Evolutionary conservation across 176 grass and related monocot species (phyloP).

Genomic region (Dactylis glomerata): DNA sequence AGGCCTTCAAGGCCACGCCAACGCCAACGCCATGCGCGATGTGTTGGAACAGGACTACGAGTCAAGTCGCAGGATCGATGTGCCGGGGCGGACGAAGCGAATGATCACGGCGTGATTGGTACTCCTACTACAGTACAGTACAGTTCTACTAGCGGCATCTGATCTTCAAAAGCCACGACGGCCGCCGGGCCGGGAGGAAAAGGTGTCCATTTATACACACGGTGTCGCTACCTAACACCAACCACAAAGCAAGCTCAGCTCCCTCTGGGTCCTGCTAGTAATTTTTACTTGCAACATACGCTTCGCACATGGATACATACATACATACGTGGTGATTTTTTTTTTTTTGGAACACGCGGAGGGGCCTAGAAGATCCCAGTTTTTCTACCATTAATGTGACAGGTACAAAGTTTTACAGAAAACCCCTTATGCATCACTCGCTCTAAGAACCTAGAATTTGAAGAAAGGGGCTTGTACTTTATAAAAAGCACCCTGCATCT

Average conservation of each 20-base stretch:
- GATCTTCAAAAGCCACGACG: background rate
- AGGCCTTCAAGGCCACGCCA: background rate
- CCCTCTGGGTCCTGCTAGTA: background rate
- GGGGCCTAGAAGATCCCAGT: no score
- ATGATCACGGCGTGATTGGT: slow-evolving; percentile 34
- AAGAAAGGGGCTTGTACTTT: no score
- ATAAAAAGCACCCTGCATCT: no score
- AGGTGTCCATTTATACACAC: background rate
- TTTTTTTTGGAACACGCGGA: no score
- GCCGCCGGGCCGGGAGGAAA: background rate
- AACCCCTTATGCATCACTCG: no score
- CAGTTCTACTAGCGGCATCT: no score
- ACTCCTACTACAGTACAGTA: background rate
- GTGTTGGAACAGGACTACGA: slow-evolving; percentile 36
- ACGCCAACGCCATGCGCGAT: no score
- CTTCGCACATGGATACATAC: background rate
- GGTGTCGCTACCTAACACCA: background rate
- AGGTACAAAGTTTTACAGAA: no score
- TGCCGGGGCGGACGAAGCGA: background rate
- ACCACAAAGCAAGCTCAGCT: background rate
- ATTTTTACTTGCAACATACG: background rate
- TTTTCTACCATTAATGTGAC: no score
- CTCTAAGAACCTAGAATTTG: no score
- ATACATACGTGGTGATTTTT: background rate
- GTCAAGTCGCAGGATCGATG: no score